Conservation (phyloP, 192 early-diverging fungal species). For the Rhizophagus sp. region DNA sequence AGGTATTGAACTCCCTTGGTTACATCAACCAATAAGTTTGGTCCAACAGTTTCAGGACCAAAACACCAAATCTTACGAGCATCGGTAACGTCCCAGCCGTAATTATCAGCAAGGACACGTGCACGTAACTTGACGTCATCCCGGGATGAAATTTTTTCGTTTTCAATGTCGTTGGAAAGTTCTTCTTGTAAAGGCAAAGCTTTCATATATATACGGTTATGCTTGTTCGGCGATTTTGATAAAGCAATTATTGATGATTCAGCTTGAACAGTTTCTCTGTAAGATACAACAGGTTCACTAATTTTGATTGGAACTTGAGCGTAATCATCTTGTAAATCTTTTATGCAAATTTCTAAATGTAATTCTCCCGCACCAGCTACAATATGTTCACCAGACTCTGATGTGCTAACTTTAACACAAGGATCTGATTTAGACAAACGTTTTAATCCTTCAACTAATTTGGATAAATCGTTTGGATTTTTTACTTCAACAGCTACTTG, state of each 20-base stretch:
- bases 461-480: slow-evolving; percentile 98
- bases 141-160: slow-evolving; percentile 82
- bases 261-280: slow-evolving; percentile 89
- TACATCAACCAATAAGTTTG: slow-evolving; percentile 89
- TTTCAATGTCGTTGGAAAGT: slow-evolving; percentile 77
- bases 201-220: slow-evolving; percentile 99
- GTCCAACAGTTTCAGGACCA: slow-evolving; percentile 83
- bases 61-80: slow-evolving; percentile 96
- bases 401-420: slow-evolving; percentile 87
- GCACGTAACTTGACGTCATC: slow-evolving; percentile 95
- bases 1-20: slow-evolving; percentile 98
- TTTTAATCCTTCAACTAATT: slow-evolving; percentile 99
- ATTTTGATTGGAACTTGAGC: slow-evolving; percentile 89
- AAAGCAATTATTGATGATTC: slow-evolving; percentile 78
- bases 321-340: slow-evolving; percentile 99
- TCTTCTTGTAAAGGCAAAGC: slow-evolving; percentile 85
- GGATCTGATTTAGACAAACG: slow-evolving; percentile 99
- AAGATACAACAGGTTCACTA: slow-evolving; percentile 92
- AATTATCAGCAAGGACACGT: slow-evolving; percentile 83
- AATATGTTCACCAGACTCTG: slow-evolving; percentile 95
- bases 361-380: slow-evolving; percentile 99
- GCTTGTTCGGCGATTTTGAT: slow-evolving; percentile 99
- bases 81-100: slow-evolving; percentile 93
- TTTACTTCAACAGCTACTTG: slow-evolving; percentile 95
- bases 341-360: slow-evolving; percentile 98